Percentiles rank a stretch among this genome's conserved stretches.
phyloP scores from a whole-genome alignment of 1,139 yeast genomes.

The Blastobotrys arbuscula region DNA sequence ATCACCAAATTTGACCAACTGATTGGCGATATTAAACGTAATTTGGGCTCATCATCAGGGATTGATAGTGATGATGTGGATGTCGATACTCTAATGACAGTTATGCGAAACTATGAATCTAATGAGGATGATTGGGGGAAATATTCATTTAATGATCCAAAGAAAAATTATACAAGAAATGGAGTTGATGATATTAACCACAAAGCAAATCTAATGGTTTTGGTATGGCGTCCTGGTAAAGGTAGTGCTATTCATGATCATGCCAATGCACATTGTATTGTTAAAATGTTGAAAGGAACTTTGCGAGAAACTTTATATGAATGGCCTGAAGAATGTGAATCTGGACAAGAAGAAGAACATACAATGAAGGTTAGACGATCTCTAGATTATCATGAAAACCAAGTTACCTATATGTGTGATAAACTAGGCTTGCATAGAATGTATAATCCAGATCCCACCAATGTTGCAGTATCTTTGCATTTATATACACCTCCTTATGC shows the following conservation, averaged over 20 bases:
- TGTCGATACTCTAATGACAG: conserved; percentile 40
- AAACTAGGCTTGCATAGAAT: conserved; percentile 63
- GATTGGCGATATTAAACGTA: conserved; percentile 32
- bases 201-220: conserved; percentile 60
- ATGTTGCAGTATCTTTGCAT: conserved; percentile 62
- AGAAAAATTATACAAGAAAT: conserved; percentile 45
- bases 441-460: conserved; percentile 44
- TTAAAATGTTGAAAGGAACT: conserved; percentile 56
- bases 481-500: conserved; percentile 79
- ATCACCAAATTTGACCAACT: conserved; percentile 28
- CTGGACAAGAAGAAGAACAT: conserved; percentile 10
- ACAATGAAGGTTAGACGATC: conserved; percentile 25
- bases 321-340: conserved; percentile 38
- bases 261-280: conserved; percentile 59
- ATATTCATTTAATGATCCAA: conserved; percentile 51
- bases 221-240: conserved; percentile 71
- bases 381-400: conserved; percentile 40
- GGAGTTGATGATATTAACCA: conserved; percentile 68
- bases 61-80: conserved; percentile 49
- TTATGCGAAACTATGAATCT: conserved; percentile 48
- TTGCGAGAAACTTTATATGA: conserved; percentile 56
- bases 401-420: conserved; percentile 65
- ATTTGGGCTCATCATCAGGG: conserved; percentile 38
- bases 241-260: conserved; percentile 70
- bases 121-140: conserved; percentile 52